Evolutionary conservation across 805 yeast species (phyloP).

Genomic region (Kodamaea neixiangensis): DNA sequence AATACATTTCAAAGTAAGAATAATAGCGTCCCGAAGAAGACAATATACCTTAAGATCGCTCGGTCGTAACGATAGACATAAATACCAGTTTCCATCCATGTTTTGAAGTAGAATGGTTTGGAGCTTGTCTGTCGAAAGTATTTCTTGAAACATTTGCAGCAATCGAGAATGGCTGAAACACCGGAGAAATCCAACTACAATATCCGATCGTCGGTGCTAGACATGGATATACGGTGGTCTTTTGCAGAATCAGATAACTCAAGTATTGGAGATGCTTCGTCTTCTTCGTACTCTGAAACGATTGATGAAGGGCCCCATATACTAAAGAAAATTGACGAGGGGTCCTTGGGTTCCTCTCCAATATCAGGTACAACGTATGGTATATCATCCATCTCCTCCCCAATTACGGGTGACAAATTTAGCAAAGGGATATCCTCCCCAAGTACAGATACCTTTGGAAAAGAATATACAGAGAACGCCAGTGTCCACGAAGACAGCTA

Average conservation of each 20-base stretch:
- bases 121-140: background rate
- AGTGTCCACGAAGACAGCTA: background rate
- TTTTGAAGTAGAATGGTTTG: background rate
- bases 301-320: background rate
- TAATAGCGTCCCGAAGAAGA: background rate
- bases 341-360: background rate
- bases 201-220: background rate
- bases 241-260: background rate
- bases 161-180: background rate
- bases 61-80: background rate
- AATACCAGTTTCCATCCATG: background rate
- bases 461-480: no score
- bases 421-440: background rate
- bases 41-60: background rate
- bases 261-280: background rate
- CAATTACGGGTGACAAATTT: background rate
- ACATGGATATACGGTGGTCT: background rate
- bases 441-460: background rate
- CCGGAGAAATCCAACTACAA: background rate
- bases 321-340: background rate
- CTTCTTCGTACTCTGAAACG: background rate
- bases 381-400: background rate
- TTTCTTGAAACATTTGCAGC: background rate
- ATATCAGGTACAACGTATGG: background rate
- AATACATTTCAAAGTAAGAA: background rate